phyloP scores from a whole-genome alignment of 129 eudicot genomes.

The Artemisia argyi region DNA sequence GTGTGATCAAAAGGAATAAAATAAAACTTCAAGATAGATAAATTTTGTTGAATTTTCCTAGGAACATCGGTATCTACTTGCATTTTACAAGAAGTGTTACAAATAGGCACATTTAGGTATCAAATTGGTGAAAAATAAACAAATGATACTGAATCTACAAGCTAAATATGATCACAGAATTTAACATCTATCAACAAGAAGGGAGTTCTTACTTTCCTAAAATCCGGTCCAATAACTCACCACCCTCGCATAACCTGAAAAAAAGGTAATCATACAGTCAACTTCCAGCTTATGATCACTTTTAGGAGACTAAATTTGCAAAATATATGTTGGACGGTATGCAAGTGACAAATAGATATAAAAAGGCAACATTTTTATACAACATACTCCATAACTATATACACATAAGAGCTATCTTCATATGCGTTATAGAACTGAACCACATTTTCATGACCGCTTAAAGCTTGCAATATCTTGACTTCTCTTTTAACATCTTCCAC shows the following conservation, averaged over 20 bases:
- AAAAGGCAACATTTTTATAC: slow-evolving; percentile 11
- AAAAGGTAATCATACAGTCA: slow-evolving; percentile 15
- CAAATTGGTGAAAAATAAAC: neutral
- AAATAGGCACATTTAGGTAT: neutral
- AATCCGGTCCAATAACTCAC: slow-evolving; percentile 91
- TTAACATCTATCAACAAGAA: slow-evolving; percentile 10
- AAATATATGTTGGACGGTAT: too few species aligned
- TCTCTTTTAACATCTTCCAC: slow-evolving; percentile 99
- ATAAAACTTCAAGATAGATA: slow-evolving; percentile 4
- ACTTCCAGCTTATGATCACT: slow-evolving; percentile 7
- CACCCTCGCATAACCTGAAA: slow-evolving; percentile 92
- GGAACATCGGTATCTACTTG: neutral
- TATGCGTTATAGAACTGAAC: slow-evolving; percentile 87
- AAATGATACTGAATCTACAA: neutral
- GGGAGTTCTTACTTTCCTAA: slow-evolving; percentile 72
- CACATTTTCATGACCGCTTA: slow-evolving; percentile 93
- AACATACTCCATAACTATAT: slow-evolving; percentile 98
- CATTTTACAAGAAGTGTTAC: neutral
- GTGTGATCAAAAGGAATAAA: slow-evolving; percentile 11
- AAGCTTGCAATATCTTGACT: slow-evolving; percentile 89
- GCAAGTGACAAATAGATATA: neutral
- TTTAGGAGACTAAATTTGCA: too few species aligned
- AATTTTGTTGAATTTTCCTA: neutral
- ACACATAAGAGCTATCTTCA: slow-evolving; percentile 86
- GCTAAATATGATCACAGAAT: slow-evolving; percentile 19